Conservation (phyloP, 2,329 filamentous ascomycete genomes). For the Penicillium expansum region DNA sequence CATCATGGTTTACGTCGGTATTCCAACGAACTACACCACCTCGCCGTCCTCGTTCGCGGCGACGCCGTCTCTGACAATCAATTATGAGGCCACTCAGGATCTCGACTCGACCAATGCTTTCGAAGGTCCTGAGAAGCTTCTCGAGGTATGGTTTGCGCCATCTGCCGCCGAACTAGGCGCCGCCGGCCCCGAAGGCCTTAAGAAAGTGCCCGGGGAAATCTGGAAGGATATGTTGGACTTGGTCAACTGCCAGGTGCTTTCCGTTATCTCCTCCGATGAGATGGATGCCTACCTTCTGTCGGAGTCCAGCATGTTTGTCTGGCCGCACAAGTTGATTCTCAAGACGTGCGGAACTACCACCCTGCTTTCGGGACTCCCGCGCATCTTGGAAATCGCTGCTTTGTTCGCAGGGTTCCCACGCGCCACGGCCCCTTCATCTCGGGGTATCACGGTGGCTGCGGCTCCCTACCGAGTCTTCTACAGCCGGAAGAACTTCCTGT, state of each 20-base stretch:
- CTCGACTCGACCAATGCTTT: constrained; percentile 95
- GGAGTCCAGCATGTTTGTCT: constrained; percentile 99
- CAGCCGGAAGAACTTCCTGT: constrained; percentile 97
- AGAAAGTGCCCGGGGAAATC: constrained; percentile 75
- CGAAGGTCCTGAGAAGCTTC: constrained; percentile 94
- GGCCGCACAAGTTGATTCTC: constrained; percentile 97
- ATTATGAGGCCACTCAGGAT: constrained; percentile 88
- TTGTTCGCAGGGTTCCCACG: constrained; percentile 85
- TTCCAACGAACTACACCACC: constrained; percentile 76
- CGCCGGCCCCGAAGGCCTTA: constrained; percentile 73
- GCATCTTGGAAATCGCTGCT: constrained; percentile 88
- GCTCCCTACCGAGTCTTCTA: constrained; percentile 96
- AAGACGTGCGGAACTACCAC: constrained; percentile 99
- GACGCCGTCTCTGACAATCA: constrained; percentile 91
- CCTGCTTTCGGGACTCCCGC: constrained; percentile 80
- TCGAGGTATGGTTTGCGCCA: constrained; percentile 97
- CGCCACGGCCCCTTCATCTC: constrained; percentile 63
- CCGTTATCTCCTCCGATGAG: constrained; percentile 86
- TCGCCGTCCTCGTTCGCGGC: constrained; percentile 73
- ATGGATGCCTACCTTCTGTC: constrained; percentile 96
- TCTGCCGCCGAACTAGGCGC: constrained; percentile 67
- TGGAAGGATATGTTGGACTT: constrained; percentile 98
- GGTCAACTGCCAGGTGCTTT: constrained; percentile 97
- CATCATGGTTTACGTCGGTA: constrained; percentile 76
- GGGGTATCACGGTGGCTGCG: constrained; percentile 71